Percentiles rank a stretch among this genome's conserved stretches.
These are phyloP conservation scores for Cardamine resedifolia DNA, from an alignment of 345 rosid genomes.

Conservation along the genomic window DNA sequence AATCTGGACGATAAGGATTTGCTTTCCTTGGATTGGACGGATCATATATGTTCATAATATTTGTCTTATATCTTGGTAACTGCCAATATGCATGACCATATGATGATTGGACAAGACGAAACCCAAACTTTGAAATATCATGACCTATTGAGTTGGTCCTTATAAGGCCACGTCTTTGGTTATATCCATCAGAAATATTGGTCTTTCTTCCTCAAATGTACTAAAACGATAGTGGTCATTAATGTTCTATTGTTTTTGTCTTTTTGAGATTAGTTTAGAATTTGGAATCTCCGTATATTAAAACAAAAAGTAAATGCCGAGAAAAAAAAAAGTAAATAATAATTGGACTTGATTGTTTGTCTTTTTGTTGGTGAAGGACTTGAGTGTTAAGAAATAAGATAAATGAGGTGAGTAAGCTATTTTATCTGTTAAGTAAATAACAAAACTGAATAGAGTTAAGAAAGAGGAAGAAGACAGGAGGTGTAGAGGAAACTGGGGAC, in stretches of 20 bases:
- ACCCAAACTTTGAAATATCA: constrained; percentile 10
- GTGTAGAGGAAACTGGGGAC: constrained; percentile 40
- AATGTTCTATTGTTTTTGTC: neutral
- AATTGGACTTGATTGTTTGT: constrained; percentile 27
- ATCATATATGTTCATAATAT: neutral
- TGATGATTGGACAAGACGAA: neutral
- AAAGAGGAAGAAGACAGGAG: constrained; percentile 37
- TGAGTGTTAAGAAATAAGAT: constrained; percentile 16
- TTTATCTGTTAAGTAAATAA: constrained; percentile 13
- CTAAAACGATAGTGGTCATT: neutral
- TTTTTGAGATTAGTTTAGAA: neutral
- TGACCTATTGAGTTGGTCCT: neutral
- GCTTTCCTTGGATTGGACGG: neutral
- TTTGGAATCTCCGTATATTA: neutral
- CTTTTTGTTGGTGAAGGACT: constrained; percentile 25
- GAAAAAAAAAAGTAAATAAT: neutral
- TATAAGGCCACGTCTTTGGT: neutral
- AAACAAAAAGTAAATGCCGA: constrained; percentile 6
- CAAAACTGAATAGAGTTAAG: constrained; percentile 27
- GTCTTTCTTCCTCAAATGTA: neutral
- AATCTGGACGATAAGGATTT: neutral
- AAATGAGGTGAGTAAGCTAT: constrained; percentile 11
- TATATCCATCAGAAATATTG: neutral
- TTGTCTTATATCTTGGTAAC: neutral
- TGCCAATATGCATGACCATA: neutral